phyloP scores from a whole-genome alignment of 2,329 filamentous ascomycete species.

The Sporothrix euskadiensis region DNA sequence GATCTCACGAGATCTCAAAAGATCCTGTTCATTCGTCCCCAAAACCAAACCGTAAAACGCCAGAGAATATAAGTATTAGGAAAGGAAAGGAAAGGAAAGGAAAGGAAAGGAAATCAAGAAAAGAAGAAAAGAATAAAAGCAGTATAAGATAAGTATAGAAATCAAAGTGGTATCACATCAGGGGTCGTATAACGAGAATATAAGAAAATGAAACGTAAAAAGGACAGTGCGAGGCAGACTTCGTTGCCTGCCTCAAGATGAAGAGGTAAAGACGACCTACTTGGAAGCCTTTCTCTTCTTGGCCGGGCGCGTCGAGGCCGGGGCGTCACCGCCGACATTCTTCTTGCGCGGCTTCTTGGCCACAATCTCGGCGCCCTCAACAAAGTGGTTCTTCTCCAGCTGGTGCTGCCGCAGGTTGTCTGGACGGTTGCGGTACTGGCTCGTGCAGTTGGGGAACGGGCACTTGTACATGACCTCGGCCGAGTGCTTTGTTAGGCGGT shows the following conservation, averaged over 20 bases:
- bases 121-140: neutral
- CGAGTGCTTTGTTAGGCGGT: conserved; percentile 56
- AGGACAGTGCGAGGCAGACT: neutral
- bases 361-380: conserved; percentile 46
- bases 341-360: conserved; percentile 30
- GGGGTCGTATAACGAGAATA: conserved; percentile 22
- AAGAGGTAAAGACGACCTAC: neutral
- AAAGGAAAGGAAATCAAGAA: neutral
- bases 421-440: conserved; percentile 56
- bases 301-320: conserved; percentile 43
- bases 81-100: neutral
- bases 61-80: neutral
- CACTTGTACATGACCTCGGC: conserved; percentile 56
- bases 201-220: neutral
- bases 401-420: conserved; percentile 60
- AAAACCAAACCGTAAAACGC: neutral
- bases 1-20: neutral
- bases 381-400: conserved; percentile 57
- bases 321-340: conserved; percentile 3
- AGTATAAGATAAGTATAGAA: neutral
- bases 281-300: conserved; percentile 50
- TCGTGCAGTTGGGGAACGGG: conserved; percentile 54
- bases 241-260: neutral
- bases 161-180: conserved; percentile 16
- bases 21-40: neutral